Conservation (phyloP, 208 protist species). For the Trypanosomatidae sp. region DNA sequence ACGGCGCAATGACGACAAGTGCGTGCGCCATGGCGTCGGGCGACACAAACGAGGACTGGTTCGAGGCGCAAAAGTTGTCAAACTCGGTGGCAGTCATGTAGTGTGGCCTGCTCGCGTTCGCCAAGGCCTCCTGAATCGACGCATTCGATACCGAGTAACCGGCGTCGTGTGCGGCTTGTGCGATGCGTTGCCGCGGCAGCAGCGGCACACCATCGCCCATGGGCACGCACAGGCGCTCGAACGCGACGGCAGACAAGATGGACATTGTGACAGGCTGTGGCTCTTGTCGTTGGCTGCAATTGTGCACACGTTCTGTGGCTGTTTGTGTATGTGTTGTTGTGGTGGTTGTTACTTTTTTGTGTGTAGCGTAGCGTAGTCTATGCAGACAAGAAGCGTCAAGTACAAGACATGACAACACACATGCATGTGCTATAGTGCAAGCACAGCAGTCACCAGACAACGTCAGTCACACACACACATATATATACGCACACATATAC, state of each 20-base stretch:
- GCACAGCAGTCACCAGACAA: neutral
- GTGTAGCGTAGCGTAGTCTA: neutral
- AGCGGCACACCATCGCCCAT: constrained; percentile 57
- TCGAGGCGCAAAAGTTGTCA: constrained; percentile 38
- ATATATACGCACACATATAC: neutral
- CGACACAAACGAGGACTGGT: constrained; percentile 24
- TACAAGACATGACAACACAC: too few relatives aligned
- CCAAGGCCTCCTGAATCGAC: constrained; percentile 38
- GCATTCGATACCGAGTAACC: constrained; percentile 51
- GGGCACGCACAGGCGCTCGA: too few relatives aligned
- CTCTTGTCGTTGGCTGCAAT: too few relatives aligned
- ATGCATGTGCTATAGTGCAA: neutral
- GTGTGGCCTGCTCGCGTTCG: constrained; percentile 24
- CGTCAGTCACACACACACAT: neutral
- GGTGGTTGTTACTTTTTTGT: neutral
- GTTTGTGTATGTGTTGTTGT: neutral
- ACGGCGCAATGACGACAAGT: constrained; percentile 47
- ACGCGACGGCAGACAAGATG: too few relatives aligned
- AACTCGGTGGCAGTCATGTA: constrained; percentile 74
- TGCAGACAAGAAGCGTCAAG: too few relatives aligned
- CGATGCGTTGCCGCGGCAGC: constrained; percentile 36
- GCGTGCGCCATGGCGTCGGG: constrained; percentile 50
- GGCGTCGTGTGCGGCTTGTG: constrained; percentile 66
- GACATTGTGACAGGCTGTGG: too few relatives aligned
- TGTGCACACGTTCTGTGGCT: too few relatives aligned